Conservation (phyloP, 345 rosid genomes). For the Corchorus olitorius region DNA sequence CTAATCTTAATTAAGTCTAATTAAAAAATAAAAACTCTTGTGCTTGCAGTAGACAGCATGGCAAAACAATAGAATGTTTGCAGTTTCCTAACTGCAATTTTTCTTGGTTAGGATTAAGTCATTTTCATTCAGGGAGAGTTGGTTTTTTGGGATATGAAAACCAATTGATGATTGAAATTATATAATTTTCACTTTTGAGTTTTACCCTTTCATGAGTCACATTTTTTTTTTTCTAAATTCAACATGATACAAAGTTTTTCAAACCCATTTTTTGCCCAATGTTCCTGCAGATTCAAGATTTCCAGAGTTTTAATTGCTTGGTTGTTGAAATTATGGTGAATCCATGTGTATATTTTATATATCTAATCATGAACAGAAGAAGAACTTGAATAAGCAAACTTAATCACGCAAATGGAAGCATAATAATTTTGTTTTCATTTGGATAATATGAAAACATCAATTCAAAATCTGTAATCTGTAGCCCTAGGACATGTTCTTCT, state of each 20-base stretch:
- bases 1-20: neutral
- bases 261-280: neutral
- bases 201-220: neutral
- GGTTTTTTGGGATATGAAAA: too few relatives aligned
- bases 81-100: neutral
- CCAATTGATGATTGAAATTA: neutral
- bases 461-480: neutral
- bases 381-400: neutral
- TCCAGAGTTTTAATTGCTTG: neutral
- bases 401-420: constrained; percentile 15
- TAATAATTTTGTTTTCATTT: constrained; percentile 11
- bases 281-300: neutral
- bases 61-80: neutral
- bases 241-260: neutral
- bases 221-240: neutral
- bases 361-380: neutral
- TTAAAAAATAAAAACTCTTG: neutral
- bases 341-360: neutral
- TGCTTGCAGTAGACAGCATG: neutral
- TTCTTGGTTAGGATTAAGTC: too few relatives aligned
- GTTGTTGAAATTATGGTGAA: neutral
- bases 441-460: neutral
- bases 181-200: neutral
- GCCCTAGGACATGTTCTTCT: neutral
- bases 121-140: too few relatives aligned